Conservation (phyloP, 805 yeast genomes). For the Saturnispora hagleri region DNA sequence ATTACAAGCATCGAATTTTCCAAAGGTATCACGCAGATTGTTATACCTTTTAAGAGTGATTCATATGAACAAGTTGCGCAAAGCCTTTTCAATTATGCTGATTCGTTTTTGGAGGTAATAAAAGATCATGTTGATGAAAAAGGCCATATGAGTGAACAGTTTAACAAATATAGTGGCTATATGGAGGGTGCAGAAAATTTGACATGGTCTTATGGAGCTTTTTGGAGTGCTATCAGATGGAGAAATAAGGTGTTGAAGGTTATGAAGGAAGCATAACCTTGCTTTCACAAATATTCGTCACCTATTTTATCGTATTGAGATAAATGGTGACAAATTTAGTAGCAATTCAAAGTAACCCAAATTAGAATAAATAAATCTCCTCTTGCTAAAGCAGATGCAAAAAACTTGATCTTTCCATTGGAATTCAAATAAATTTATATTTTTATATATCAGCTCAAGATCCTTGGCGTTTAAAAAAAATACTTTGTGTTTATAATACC, state of each 20-base stretch:
- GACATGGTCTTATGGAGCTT: slow-evolving; percentile 86
- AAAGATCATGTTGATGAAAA: slow-evolving; percentile 51
- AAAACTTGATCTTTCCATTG: too few species aligned
- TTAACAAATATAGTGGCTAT: slow-evolving; percentile 69
- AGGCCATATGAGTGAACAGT: slow-evolving; percentile 84
- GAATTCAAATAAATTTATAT: too few species aligned
- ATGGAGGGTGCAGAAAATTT: slow-evolving; percentile 82
- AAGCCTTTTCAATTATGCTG: slow-evolving; percentile 48
- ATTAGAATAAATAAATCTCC: too few species aligned
- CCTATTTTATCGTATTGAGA: background rate
- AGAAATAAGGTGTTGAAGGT: slow-evolving; percentile 35
- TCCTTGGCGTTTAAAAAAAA: too few species aligned
- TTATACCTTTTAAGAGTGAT: slow-evolving; percentile 30
- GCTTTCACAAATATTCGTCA: background rate
- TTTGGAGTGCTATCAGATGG: slow-evolving; percentile 62
- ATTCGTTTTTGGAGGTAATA: slow-evolving; percentile 54
- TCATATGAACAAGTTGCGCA: slow-evolving; percentile 39
- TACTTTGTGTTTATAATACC: too few species aligned
- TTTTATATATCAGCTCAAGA: too few species aligned
- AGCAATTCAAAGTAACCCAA: too few species aligned
- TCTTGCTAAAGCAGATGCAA: too few species aligned
- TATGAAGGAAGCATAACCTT: background rate
- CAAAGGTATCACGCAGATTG: slow-evolving; percentile 8
- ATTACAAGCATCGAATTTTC: slow-evolving; percentile 20
- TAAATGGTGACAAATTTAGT: background rate